Conservation (phyloP, 1,139 yeast species). For the Suhomyces taliae region DNA sequence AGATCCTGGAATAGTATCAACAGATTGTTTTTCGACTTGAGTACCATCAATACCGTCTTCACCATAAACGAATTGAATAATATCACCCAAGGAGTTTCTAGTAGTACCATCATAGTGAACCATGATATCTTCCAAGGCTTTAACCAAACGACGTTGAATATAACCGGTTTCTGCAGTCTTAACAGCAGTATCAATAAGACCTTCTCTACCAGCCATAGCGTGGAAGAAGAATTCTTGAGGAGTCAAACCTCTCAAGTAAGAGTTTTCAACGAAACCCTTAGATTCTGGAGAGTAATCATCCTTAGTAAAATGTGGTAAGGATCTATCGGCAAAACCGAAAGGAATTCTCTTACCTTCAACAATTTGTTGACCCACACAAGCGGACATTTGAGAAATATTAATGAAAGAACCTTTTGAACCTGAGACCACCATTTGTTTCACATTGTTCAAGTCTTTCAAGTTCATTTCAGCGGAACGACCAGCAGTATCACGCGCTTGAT, state of each 20-base stretch:
- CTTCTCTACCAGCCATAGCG: slow-evolving; percentile 99
- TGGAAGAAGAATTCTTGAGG: slow-evolving; percentile 99
- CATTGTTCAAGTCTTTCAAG: slow-evolving; percentile 90
- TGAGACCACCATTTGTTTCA: slow-evolving; percentile 98
- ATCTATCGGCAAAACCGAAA: slow-evolving; percentile 93
- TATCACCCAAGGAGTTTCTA: slow-evolving; percentile 94
- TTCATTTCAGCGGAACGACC: slow-evolving; percentile 98
- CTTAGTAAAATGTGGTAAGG: slow-evolving; percentile 95
- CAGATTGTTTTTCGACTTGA: slow-evolving; percentile 95
- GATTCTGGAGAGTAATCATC: slow-evolving; percentile 99
- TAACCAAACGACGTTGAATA: slow-evolving; percentile 97
- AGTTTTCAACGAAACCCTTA: slow-evolving; percentile 96
- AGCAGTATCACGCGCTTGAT: slow-evolving; percentile 98
- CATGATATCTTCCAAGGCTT: slow-evolving; percentile 98
- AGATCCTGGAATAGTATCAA: slow-evolving; percentile 94
- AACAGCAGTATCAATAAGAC: slow-evolving; percentile 98
- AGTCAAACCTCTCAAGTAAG: slow-evolving; percentile 94
- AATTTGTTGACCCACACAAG: slow-evolving; percentile 99
- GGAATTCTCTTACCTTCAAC: slow-evolving; percentile 99
- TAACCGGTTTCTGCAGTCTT: slow-evolving; percentile 99
- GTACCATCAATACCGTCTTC: slow-evolving; percentile 99
- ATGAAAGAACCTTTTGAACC: slow-evolving; percentile 99
- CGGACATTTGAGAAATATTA: slow-evolving; percentile 99
- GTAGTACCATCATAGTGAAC: slow-evolving; percentile 99
- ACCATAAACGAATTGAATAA: slow-evolving; percentile 95